Evolutionary conservation across 1,139 yeast genomes (phyloP).

Genomic region (Taiozyma sp.): DNA sequence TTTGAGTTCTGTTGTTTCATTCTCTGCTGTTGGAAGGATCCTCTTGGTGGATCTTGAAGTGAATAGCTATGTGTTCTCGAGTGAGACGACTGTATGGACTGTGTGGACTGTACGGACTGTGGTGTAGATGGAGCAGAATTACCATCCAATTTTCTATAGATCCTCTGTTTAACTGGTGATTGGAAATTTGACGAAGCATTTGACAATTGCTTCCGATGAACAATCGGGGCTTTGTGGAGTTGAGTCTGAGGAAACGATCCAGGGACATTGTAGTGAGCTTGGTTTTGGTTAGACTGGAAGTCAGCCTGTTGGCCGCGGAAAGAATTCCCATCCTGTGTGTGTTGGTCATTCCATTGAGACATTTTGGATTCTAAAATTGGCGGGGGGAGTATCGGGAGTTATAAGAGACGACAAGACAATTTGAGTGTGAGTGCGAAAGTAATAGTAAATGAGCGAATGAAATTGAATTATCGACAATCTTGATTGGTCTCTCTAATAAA

Average conservation of each 20-base stretch:
- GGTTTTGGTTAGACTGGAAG: not conserved
- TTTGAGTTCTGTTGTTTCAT: conserved; percentile 7
- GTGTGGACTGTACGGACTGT: not conserved
- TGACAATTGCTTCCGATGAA: not conserved
- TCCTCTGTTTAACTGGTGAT: not conserved
- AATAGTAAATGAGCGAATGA: not conserved
- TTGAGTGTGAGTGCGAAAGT: not conserved
- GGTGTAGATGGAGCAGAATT: conserved; percentile 1
- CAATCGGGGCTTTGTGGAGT: not conserved
- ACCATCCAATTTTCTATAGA: not conserved
- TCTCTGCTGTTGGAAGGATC: conserved; percentile 6
- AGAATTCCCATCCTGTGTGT: not conserved
- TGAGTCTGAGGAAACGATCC: conserved; percentile 3
- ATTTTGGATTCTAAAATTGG: not conserved
- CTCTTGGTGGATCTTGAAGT: conserved; percentile 1
- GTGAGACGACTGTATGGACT: not conserved
- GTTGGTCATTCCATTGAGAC: not conserved
- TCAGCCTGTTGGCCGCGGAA: not conserved
- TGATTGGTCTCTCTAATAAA: not conserved
- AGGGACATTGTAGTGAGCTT: conserved; percentile 1
- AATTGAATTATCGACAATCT: not conserved
- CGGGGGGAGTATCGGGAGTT: not conserved
- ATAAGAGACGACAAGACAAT: not conserved
- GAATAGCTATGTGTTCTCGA: conserved; percentile 5
- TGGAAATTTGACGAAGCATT: conserved; percentile 1